Conservation (phyloP, 176 grass and related monocot genomes). For the Phoenix dactylifera region DNA sequence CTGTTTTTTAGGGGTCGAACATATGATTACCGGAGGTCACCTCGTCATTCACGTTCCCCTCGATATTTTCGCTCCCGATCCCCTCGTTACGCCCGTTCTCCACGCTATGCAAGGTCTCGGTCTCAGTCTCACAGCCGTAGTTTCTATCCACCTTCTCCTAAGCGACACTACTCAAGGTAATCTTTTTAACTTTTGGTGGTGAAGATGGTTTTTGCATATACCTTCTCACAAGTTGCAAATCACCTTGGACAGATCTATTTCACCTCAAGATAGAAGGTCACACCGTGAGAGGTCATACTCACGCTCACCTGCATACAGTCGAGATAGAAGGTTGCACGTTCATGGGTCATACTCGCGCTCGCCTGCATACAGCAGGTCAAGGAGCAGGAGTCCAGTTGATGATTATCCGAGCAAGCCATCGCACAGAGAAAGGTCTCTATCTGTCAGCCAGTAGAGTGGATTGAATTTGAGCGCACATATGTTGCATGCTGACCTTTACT, state of each 20-base stretch:
- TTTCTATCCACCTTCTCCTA: conserved; percentile 13
- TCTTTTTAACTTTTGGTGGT: not conserved
- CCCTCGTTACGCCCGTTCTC: conserved; percentile 6
- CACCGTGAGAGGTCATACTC: conserved; percentile 1
- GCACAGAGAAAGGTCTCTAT: conserved; percentile 12
- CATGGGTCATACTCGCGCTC: conserved; percentile 1
- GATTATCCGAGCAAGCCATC: conserved; percentile 3
- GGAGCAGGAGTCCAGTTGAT: conserved; percentile 9
- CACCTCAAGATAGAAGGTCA: conserved; percentile 1
- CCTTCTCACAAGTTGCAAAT: too few relatives aligned
- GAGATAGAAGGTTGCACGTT: not conserved
- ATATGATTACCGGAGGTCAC: conserved; percentile 2
- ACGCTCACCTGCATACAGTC: not conserved
- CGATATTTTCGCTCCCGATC: conserved; percentile 6
- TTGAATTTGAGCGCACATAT: not conserved
- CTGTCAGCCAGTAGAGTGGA: conserved; percentile 11
- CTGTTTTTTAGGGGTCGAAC: conserved; percentile 4
- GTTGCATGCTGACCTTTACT: too few relatives aligned
- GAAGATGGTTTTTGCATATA: too few relatives aligned
- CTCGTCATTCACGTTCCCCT: conserved; percentile 8
- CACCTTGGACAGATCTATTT: conserved; percentile 9
- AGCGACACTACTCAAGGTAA: not conserved
- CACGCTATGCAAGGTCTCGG: conserved; percentile 1
- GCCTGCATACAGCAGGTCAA: conserved; percentile 13
- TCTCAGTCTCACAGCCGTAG: not conserved